Percentiles rank a stretch among this genome's conserved stretches.
Evolutionary conservation across 1,284 basidiomycete species (phyloP).

Genomic region (Crepidotus sp.): DNA sequence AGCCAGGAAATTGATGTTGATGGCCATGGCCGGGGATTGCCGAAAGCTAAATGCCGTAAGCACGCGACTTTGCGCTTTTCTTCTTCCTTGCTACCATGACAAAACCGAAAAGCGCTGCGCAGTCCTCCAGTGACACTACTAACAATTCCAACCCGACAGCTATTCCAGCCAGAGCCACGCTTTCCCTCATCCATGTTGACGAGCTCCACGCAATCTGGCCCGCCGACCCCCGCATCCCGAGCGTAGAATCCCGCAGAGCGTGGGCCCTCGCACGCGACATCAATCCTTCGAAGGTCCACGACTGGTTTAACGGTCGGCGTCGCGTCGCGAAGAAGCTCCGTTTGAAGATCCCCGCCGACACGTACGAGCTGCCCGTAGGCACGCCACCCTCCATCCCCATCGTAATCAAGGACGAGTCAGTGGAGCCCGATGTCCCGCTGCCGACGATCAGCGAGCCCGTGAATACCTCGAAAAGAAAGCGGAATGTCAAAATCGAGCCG

Average conservation of each 20-base stretch:
- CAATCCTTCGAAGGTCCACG: conserved; percentile 24
- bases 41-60: too few relatives aligned
- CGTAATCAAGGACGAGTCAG: conserved; percentile 7
- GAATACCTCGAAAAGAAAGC: not conserved
- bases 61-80: too few relatives aligned
- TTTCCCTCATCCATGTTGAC: conserved; percentile 22
- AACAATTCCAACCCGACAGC: not conserved
- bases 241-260: conserved; percentile 25
- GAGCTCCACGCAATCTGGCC: conserved; percentile 29
- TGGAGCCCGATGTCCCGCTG: not conserved
- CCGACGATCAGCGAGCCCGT: not conserved
- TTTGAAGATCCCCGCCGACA: conserved; percentile 23
- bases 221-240: conserved; percentile 28
- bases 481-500: not conserved
- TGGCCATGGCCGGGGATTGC: too few relatives aligned
- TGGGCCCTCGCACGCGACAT: conserved; percentile 31
- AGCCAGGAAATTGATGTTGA: too few relatives aligned
- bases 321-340: conserved; percentile 22
- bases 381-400: conserved; percentile 16
- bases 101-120: too few relatives aligned
- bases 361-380: conserved; percentile 29
- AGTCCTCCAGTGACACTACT: too few relatives aligned
- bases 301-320: conserved; percentile 30
- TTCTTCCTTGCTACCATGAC: too few relatives aligned
- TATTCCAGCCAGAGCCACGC: not conserved